Base-by-base conservation (phyloP, 2,329 filamentous ascomycete genomes). In the Hymenoscyphus infarciens region DNA sequence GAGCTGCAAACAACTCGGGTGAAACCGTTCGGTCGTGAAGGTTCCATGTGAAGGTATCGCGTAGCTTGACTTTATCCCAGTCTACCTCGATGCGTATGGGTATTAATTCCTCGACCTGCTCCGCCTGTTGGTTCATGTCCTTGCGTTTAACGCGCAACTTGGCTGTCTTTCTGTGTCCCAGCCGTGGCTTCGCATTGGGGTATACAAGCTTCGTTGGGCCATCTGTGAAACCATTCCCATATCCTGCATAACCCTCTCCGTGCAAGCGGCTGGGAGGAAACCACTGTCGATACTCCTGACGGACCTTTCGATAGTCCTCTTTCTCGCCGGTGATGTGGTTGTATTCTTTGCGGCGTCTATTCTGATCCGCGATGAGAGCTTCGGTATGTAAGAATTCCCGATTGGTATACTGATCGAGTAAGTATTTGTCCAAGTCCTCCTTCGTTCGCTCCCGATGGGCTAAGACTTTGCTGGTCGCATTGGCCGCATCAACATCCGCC, bases 41-140 rank as follows among this genome's bases (percentile, higher is more conserved):
- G 75, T 99, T 99, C 93, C 94, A 99, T 2, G 95, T 98, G 70
- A 99, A 97, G 0, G 95, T 98, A 76, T 99, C 95, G 75, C 95
- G 90, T 64, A 99, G 82, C 77, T 95, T 95, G 70, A 98, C 86
- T 79, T 96, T 97, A 69, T 98, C 94, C 83, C 91, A 90, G 72
- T 99, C 95, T 57, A 98, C 91, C 71, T 99, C 95, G 61, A 99
- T 79, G 56, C 95, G 86, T 68, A 99, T 84, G 2, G 95, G 95
- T 1, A 98, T 91, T 60, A 99, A 80, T 73, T 97, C 92, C 75
- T 99, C 95, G 60, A 91, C 83, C 73, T 94, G 90, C 70, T 98
- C 94, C 27, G 91, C 92, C 78, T 98, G 95, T 69, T 87, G 85
- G 66, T 86, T 84, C 79, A 93, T 84, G 68, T 97, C 92, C 74